Evolutionary conservation across 768 basidiomycete species (phyloP).

Genomic region (Boletus vinaceobasis): DNA sequence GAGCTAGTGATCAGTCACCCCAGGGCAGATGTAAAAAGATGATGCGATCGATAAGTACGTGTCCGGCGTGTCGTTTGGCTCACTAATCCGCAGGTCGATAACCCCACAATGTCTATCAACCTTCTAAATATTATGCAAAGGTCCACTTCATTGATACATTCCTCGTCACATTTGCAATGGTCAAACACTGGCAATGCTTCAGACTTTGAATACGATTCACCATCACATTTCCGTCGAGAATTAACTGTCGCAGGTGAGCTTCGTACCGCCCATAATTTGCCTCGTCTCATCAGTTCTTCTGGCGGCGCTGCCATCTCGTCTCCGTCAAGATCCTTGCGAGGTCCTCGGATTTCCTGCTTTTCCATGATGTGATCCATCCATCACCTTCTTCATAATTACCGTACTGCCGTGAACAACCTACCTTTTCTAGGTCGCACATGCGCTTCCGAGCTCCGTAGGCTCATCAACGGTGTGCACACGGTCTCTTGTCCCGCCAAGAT

Average conservation of each 20-base stretch:
- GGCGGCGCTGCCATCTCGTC: slow-evolving; percentile 46
- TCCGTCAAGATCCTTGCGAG: slow-evolving; percentile 49
- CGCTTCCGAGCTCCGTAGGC: slow-evolving; percentile 35
- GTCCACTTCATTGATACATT: background rate
- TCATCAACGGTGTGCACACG: background rate
- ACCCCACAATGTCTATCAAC: background rate
- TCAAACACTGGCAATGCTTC: background rate
- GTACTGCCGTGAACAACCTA: slow-evolving; percentile 46
- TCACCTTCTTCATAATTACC: slow-evolving; percentile 50
- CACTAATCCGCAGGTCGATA: background rate
- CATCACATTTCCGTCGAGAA: slow-evolving; percentile 1
- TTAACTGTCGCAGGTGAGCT: slow-evolving; percentile 5
- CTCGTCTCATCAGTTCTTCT: slow-evolving; percentile 18
- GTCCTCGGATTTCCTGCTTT: slow-evolving; percentile 53
- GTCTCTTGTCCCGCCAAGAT: background rate
- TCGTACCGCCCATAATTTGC: background rate
- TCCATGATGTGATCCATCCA: slow-evolving; percentile 50
- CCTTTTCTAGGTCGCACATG: slow-evolving; percentile 43
- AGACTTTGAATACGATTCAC: background rate
- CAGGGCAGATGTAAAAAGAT: background rate
- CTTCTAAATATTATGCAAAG: background rate
- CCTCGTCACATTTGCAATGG: background rate
- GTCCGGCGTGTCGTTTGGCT: background rate
- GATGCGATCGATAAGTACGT: background rate
- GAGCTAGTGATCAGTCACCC: background rate